phyloP scores from a whole-genome alignment of 441 rosid species.

The Erodium moschatum region DNA sequence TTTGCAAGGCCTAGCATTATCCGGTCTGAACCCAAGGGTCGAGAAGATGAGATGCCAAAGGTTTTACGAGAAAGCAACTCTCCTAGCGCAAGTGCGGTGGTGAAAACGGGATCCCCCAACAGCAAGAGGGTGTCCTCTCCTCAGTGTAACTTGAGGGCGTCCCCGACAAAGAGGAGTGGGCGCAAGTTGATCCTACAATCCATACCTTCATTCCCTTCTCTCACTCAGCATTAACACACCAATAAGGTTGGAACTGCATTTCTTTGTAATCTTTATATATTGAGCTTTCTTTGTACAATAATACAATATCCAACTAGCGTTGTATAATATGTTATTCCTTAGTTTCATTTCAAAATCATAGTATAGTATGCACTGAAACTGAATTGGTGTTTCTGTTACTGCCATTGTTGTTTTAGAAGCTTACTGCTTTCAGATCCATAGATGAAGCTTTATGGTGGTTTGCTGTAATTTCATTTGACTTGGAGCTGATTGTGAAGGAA shows the following conservation, averaged over 20 bases:
- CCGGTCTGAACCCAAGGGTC: slow-evolving; percentile 31
- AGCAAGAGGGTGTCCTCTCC: slow-evolving; percentile 95
- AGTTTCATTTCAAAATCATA: neutral
- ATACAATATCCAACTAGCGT: too few relatives aligned
- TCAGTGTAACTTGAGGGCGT: slow-evolving; percentile 42
- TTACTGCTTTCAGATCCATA: too few relatives aligned
- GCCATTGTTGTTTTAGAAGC: too few relatives aligned
- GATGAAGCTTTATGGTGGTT: too few relatives aligned
- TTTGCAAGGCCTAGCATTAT: slow-evolving; percentile 39
- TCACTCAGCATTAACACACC: slow-evolving; percentile 37
- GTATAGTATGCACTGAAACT: too few relatives aligned
- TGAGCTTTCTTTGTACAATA: too few relatives aligned
- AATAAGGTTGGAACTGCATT: slow-evolving; percentile 13
- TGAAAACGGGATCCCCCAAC: slow-evolving; percentile 75
- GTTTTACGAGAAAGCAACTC: slow-evolving; percentile 39
- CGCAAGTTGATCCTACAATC: slow-evolving; percentile 84
- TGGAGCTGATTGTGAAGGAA: too few relatives aligned
- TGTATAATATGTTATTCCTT: slow-evolving; percentile 10
- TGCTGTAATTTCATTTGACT: too few relatives aligned
- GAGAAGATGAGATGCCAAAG: slow-evolving; percentile 58
- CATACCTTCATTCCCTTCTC: slow-evolving; percentile 67
- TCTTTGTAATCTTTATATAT: too few relatives aligned
- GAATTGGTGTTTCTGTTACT: too few relatives aligned
- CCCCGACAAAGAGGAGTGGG: slow-evolving; percentile 51
- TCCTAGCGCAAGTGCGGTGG: slow-evolving; percentile 22